Evolutionary conservation across 352 stramenopile genomes (phyloP).

Genomic region (Globisporangium echinulatum): DNA sequence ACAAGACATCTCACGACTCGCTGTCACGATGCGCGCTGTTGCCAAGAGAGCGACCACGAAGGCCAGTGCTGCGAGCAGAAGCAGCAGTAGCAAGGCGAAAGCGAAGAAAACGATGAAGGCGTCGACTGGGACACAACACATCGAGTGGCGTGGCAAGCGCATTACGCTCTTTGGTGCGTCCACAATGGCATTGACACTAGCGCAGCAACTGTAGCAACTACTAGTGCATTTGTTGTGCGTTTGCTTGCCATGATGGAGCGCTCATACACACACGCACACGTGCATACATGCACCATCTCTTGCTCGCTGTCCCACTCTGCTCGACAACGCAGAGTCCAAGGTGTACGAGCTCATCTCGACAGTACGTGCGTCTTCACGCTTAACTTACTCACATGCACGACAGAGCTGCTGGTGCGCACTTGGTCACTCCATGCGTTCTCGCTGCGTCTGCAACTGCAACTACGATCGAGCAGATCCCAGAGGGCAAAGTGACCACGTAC

Average conservation of each 20-base stretch:
- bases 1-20: neutral
- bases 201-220: too few relatives aligned
- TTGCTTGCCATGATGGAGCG: neutral
- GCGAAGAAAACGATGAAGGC: conserved; percentile 8
- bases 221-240: neutral
- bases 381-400: neutral
- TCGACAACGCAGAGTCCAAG: conserved; percentile 38
- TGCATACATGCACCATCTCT: neutral
- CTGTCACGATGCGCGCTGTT: neutral
- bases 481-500: conserved; percentile 79
- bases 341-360: conserved; percentile 79
- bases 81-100: conserved; percentile 15
- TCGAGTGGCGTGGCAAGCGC: conserved; percentile 60
- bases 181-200: too few relatives aligned
- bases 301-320: neutral
- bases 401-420: too few relatives aligned
- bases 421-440: too few relatives aligned
- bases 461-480: conserved; percentile 41
- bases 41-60: conserved; percentile 2
- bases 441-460: neutral
- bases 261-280: too few relatives aligned
- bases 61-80: conserved; percentile 1
- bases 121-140: conserved; percentile 35
- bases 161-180: conserved; percentile 69
- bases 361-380: conserved; percentile 17